Base-by-base conservation (phyloP, 1,284 basidiomycete species). In the Lignosus rhinocerotis region DNA sequence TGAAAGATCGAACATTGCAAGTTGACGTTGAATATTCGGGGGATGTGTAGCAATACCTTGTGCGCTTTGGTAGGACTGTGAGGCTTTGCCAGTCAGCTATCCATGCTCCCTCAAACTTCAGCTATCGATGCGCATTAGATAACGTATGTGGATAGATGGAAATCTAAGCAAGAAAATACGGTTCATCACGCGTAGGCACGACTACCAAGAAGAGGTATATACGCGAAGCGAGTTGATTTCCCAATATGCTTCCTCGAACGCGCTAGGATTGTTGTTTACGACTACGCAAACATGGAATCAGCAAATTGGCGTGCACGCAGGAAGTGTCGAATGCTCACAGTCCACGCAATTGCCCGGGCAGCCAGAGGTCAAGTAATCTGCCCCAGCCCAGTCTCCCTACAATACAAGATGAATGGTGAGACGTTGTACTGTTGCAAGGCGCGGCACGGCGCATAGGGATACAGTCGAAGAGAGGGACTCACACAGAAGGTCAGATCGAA, bases 231-330 rank as follows among this genome's bases (percentile, higher is more conserved):
- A 76, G 65, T 83, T 82, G 69, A 89, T 75, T 54, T 82, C 81
- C 85, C 86, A 89, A 70, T 83, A 88, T 3, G 86, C 83, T 12
- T 86, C 76, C 16, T 55, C 49, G 69, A 88, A 88, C 12, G 75
- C 77, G 9, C 68, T 57, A 0, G 87, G 85, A 62, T 84, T 78
- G 59, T 81, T 78, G 64, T 80, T 67, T 34, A 86, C 85, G 65
- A 76, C 83, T 85, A 60, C 11, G 55, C 25, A 39, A 4, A 12
- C 49, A 31, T 31, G 19, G 49, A 19, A 3, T 17, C 30, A 12
- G 25, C 16, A 12, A 16, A 49, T 43, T 11, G 36, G 36, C 36
- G 12, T 12, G 14, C 36, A 39, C 6, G 7, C 5, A 12, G 14
- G 34, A 36, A 39, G 36, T 39, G 11, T 16, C 5, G 31, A n/a